Base-by-base conservation (phyloP, 345 rosid genomes). In the Heritiera fomes region DNA sequence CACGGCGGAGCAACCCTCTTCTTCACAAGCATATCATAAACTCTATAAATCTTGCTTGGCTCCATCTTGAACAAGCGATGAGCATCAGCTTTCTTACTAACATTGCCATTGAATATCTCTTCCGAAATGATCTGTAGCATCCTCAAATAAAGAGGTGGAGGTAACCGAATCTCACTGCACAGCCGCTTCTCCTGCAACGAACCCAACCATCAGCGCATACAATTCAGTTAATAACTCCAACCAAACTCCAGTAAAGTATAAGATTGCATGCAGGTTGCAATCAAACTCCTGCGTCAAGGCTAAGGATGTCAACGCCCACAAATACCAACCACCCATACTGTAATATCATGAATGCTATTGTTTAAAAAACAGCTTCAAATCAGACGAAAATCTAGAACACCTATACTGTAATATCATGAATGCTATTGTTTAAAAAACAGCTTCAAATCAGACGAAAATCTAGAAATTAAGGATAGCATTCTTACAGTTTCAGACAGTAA, bases 21-120 rank as follows among this genome's bases (percentile, higher is more conserved):
- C 82, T 89, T 91, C 83, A 94, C 97, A 49, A 96, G 95, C 90
- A 94, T 91, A 68, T 96, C 98, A 76, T 94, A 94, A 23, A 96
- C 97, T 58, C 93, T 80, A 60, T 96, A 98, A 50, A 91, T 86
- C 87, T 89, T 96, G 88, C 82, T 85, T 17, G 95, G 79, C 41
- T 96, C 99, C 12, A 93, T 84, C 92, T 86, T 88, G 91, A 95
- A 95, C 73, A 95, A 73, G 59, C 82, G 84, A 85, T 91, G 86
- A 46, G 95, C 98, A 81, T 96, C 99, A 0, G 91, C 78, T 83
- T 92, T 96, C 87, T 89, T 92, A 1, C 86, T 82, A 32, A 96
- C 80, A 58, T 86, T 94, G 64, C 98, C 97, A 47, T 83, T 87
- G 82, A 96, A 91, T 76, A 96, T 88, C 82, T 92, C 93, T 76